Evolutionary conservation across 2,329 filamentous ascomycete genomes (phyloP), one percentile per base, ranked within the genome.

Genomic region (Waltergamsia citrina): DNA sequence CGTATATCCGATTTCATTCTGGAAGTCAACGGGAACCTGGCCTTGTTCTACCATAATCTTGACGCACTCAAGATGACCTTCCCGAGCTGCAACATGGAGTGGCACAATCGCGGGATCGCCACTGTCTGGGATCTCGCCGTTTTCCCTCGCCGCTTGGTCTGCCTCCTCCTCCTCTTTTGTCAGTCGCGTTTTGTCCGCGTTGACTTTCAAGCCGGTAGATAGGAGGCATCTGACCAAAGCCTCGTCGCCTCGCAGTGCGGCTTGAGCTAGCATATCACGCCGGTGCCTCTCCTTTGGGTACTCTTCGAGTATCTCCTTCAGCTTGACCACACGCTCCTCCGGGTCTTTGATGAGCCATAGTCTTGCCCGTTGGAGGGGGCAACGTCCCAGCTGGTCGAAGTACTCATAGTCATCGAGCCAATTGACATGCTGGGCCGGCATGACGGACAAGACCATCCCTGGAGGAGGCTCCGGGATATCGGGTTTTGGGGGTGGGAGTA

Each of bases 391-490:
- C 19, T 37, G 35, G 24, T 37, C 35, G 11, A 29, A 37, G 24
- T 34, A 37, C 18, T 37, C 35, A 18, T 29, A 37, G 35, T 37
- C 35, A 4, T 37, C 31, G 11, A 34, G 16, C 35, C 35, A 37
- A 25, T 11, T 11, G 19, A 10, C 10, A 25, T 37, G 35, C 12
- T 24, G 30, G 20, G 35, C 35, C 8, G 35, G 30, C 24, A 17
- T 9, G 14, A 37, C 20, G n/a, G 7, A 18, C 12, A 33, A 14
- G 16, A 21, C 35, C 31, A 29, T 20, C 15, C 35, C 35, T 10
- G 31, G 35, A 12, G 35, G 23, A 5, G 35, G 23, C 12, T 37
- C 35, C 14, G 35, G 35, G 12, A 37, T 23, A 14, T 18, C 19
- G 6, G 35, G 35, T 24, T 37, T 37, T 10, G 24, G 31, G 12